phyloP scores from a whole-genome alignment of 2,329 filamentous ascomycete genomes.

The Fusarium aywerte region DNA sequence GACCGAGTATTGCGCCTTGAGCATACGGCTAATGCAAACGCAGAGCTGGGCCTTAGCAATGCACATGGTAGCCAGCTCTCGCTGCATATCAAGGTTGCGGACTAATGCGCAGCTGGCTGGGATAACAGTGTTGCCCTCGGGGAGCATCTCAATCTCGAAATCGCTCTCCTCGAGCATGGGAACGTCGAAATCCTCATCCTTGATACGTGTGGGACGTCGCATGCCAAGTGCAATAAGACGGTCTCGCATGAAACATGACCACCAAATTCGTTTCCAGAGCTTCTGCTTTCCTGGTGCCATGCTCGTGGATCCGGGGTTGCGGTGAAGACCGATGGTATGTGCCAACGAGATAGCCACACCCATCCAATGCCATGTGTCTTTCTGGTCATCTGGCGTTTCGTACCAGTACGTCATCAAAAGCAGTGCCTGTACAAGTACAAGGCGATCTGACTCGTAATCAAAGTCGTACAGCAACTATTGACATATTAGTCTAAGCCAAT shows the following conservation, averaged over 20 bases:
- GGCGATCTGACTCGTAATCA: slow-evolving; percentile 91
- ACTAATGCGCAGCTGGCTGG: slow-evolving; percentile 76
- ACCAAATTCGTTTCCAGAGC: slow-evolving; percentile 96
- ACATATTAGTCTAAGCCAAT: slow-evolving; percentile 18
- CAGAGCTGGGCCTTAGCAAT: slow-evolving; percentile 92
- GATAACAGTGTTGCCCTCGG: slow-evolving; percentile 75
- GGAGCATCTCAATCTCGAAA: slow-evolving; percentile 79
- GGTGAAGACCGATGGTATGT: slow-evolving; percentile 92
- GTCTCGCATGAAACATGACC: slow-evolving; percentile 96
- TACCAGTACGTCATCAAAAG: slow-evolving; percentile 98
- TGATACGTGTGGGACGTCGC: slow-evolving; percentile 90
- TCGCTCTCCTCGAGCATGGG: slow-evolving; percentile 87
- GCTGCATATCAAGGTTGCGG: slow-evolving; percentile 77
- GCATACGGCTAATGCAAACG: slow-evolving; percentile 87
- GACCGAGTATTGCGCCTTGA: slow-evolving; percentile 92
- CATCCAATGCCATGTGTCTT: slow-evolving; percentile 99
- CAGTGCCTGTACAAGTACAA: slow-evolving; percentile 87
- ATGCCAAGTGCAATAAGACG: slow-evolving; percentile 92
- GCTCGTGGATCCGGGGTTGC: slow-evolving; percentile 80
- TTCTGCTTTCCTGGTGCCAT: slow-evolving; percentile 80
- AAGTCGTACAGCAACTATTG: slow-evolving; percentile 87
- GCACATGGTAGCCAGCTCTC: slow-evolving; percentile 85
- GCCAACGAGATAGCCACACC: slow-evolving; percentile 92
- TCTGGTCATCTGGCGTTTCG: slow-evolving; percentile 95
- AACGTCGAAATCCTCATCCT: slow-evolving; percentile 92